Conservation (phyloP, 176 grass and related monocot genomes). For the Carex myosuroides region DNA sequence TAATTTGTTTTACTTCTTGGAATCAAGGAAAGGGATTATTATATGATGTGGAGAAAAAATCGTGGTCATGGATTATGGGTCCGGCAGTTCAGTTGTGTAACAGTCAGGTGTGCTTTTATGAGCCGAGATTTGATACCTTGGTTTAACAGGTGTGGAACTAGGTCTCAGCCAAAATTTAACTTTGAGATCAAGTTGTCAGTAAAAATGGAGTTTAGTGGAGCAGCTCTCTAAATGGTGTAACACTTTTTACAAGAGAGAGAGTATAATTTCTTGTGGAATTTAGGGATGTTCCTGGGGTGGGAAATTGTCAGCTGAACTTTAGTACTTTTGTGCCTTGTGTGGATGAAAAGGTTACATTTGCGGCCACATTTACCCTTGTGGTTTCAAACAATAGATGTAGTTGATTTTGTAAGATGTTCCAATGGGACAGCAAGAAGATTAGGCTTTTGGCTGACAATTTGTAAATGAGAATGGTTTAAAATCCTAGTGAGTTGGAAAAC, state of each 20-base stretch:
- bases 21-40: conserved; percentile 95
- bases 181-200: background rate
- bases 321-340: background rate
- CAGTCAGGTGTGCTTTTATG: conserved; percentile 90
- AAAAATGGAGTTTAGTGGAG: background rate
- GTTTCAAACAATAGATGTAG: background rate
- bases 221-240: background rate
- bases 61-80: conserved; percentile 85
- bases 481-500: background rate
- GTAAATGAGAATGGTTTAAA: background rate
- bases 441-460: background rate
- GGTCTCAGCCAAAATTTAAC: background rate
- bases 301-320: background rate
- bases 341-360: background rate
- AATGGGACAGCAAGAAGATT: background rate
- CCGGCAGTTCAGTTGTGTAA: conserved; percentile 83
- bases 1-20: conserved; percentile 97
- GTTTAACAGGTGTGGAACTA: conserved; percentile 33
- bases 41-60: conserved; percentile 83
- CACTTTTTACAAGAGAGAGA: background rate
- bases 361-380: background rate
- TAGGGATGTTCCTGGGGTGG: background rate
- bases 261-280: background rate
- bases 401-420: background rate
- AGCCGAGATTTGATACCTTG: conserved; percentile 68